Evolutionary conservation across 164 flowering plant species (phyloP), one percentile per base, ranked within the genome.

Genomic region (Pachysandra terminalis): DNA sequence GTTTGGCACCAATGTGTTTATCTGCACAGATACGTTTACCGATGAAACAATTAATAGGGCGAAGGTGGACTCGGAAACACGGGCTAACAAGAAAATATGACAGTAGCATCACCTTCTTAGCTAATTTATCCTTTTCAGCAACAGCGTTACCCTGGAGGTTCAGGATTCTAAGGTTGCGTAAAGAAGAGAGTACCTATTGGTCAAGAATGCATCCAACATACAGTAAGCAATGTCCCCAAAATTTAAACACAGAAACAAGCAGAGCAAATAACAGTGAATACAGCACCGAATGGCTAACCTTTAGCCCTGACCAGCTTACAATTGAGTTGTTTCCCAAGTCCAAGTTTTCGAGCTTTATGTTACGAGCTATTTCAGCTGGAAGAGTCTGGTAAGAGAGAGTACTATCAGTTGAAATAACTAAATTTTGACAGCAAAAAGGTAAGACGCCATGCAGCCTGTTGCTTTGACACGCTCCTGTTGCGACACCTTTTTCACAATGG

Each of bases 101-200:
- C 12, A 37, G 15, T 58, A 37, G 17, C 10, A 51, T 58, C 19
- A 91, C 98, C 91, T 91, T 91, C 65, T 78, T 82, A 41, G 71
- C 73, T 69, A 82, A 73, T 57, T 82, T 87, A 23, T 75, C 88
- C 55, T 83, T 83, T 53, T 85, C 86, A 28, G 85, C 81, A 45
- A 90, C 64, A 25, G 97, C 94, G 62, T 94, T 94, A 63, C 98
- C 98, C 63, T 79, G 90, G 26, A 91, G 79, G 81, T 94, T 92
- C 35, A 94, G 80, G 71, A 84, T 89, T 76, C 65, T 88, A 77
- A 94, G 81, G 69, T 78, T 67, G 54, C 56, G 72, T 53, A 94
- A 77, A 35, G 92, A 84, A 28, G 76, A 73, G 59, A 91, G 79
- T 41, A 86, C 96, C 98, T 90, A 73, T 19, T 28, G 74, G 71